Conservation (phyloP, 768 basidiomycete species). For the Amanita phalloides region DNA sequence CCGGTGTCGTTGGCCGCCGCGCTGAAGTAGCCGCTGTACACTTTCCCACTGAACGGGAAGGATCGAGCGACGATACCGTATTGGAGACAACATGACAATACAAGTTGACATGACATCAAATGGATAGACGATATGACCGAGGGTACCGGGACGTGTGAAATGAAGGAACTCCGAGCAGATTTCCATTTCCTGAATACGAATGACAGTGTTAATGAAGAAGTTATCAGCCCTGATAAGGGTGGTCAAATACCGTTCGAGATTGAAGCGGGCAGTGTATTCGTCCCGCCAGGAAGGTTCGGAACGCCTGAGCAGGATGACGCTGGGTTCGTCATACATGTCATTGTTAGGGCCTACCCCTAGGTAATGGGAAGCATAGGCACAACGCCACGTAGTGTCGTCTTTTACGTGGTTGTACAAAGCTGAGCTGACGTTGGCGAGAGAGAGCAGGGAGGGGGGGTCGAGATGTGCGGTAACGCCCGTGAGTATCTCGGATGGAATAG, state of each 20-base stretch:
- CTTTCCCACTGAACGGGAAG: slow-evolving; percentile 54
- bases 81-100: slow-evolving; percentile 52
- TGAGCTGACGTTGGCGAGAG: slow-evolving; percentile 42
- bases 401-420: slow-evolving; percentile 54
- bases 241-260: slow-evolving; percentile 34
- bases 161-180: slow-evolving; percentile 43
- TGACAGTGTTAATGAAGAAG: not conserved
- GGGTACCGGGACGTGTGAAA: slow-evolving; percentile 55
- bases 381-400: slow-evolving; percentile 72
- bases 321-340: slow-evolving; percentile 33
- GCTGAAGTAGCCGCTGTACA: slow-evolving; percentile 53
- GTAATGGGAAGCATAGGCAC: slow-evolving; percentile 62
- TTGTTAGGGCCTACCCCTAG: slow-evolving; percentile 57
- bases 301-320: slow-evolving; percentile 43
- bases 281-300: slow-evolving; percentile 54
- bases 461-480: slow-evolving; percentile 68
- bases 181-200: slow-evolving; percentile 51
- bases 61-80: slow-evolving; percentile 71
- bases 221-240: not conserved
- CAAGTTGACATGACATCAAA: slow-evolving; percentile 41
- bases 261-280: slow-evolving; percentile 54
- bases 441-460: slow-evolving; percentile 48
- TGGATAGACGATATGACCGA: slow-evolving; percentile 48
- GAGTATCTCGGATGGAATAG: slow-evolving; percentile 61
- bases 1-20: slow-evolving; percentile 43